These are phyloP conservation scores for Phytophthora crassamura DNA, from an alignment of 352 stramenopile genomes.

Conservation along the genomic window DNA sequence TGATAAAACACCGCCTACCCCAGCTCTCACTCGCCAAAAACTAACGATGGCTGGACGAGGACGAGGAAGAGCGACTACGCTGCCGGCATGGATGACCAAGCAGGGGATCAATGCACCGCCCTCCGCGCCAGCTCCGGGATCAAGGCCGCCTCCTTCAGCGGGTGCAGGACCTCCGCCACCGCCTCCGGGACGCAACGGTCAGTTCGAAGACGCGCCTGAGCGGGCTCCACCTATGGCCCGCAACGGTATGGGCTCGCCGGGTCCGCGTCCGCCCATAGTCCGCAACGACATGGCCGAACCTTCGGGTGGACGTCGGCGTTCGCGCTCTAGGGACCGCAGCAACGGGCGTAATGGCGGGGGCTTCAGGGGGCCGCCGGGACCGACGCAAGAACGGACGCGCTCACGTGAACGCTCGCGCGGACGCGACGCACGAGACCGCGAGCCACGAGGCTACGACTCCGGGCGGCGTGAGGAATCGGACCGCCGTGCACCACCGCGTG, in stretches of 20 bases:
- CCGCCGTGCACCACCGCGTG: conserved; percentile 25
- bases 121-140: conserved; percentile 12
- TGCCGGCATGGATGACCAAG: conserved; percentile 91
- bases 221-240: conserved; percentile 13
- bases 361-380: conserved; percentile 17
- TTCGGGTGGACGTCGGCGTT: conserved; percentile 30
- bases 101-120: conserved; percentile 26
- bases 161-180: conserved; percentile 14
- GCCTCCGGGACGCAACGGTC: conserved; percentile 46
- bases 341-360: conserved; percentile 18
- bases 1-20: neutral
- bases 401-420: conserved; percentile 30
- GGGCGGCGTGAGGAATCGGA: conserved; percentile 29
- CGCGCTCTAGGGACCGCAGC: conserved; percentile 26
- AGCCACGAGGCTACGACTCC: conserved; percentile 10
- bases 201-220: conserved; percentile 76
- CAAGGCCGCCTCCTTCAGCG: conserved; percentile 14
- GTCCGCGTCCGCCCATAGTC: conserved; percentile 13
- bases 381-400: conserved; percentile 28
- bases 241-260: conserved; percentile 24
- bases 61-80: conserved; percentile 70
- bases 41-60: conserved; percentile 77
- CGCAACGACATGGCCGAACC: conserved; percentile 28
- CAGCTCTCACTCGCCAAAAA: neutral
- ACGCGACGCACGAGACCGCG: conserved; percentile 23